Percentiles rank a stretch among this genome's conserved stretches.
Evolutionary conservation across 2,329 filamentous ascomycete species (phyloP).

Genomic region (Ascocoryne sarcoides): DNA sequence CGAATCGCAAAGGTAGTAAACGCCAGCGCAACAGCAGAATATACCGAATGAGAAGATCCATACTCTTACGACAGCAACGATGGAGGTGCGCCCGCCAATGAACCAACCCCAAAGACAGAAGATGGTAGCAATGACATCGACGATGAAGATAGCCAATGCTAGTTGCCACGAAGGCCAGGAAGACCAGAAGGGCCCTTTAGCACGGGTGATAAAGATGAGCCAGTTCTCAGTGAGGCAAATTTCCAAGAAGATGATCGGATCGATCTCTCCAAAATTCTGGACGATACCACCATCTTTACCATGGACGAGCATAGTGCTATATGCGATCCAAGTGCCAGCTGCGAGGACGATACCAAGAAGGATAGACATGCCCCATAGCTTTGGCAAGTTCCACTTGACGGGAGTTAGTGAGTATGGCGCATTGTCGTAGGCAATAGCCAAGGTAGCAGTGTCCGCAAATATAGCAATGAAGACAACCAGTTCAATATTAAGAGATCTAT

Average conservation of each 20-base stretch:
- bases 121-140: slow-evolving; percentile 76
- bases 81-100: slow-evolving; percentile 58
- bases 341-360: slow-evolving; percentile 75
- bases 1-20: slow-evolving; percentile 75
- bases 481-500: slow-evolving; percentile 75
- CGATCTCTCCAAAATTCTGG: slow-evolving; percentile 77
- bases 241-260: slow-evolving; percentile 80
- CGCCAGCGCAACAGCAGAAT: slow-evolving; percentile 69
- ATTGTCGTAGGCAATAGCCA: slow-evolving; percentile 91
- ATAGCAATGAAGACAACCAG: slow-evolving; percentile 91
- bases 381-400: slow-evolving; percentile 92
- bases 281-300: slow-evolving; percentile 72
- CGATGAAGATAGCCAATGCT: slow-evolving; percentile 64
- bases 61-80: slow-evolving; percentile 77
- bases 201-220: slow-evolving; percentile 93
- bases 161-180: slow-evolving; percentile 84
- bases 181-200: slow-evolving; percentile 87
- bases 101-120: slow-evolving; percentile 86
- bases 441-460: slow-evolving; percentile 84
- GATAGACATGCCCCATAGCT: slow-evolving; percentile 88
- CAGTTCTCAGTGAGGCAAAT: slow-evolving; percentile 90
- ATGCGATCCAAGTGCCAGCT: slow-evolving; percentile 77
- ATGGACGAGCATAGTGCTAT: slow-evolving; percentile 71
- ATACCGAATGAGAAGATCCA: slow-evolving; percentile 89
- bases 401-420: slow-evolving; percentile 77